A percentile compares a stretch with the other conserved stretches of the same genome.
phyloP scores from a whole-genome alignment of 2,329 filamentous ascomycete genomes.

The Cytospora paraplurivora region DNA sequence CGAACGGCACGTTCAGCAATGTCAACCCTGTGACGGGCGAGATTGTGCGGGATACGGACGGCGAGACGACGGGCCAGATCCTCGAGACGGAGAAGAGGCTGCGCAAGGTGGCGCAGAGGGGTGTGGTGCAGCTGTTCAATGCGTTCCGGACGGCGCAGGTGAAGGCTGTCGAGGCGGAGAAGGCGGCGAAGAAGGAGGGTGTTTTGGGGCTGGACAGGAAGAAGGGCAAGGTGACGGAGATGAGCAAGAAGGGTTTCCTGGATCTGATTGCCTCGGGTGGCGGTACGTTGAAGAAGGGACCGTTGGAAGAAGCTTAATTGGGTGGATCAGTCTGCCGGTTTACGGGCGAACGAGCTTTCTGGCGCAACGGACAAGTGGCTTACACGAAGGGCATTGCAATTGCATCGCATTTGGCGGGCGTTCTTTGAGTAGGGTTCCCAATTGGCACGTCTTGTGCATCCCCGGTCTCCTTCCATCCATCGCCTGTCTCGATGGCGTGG shows the following conservation, averaged over 20 bases:
- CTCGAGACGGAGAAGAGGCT: conserved; percentile 76
- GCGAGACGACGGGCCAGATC: conserved; percentile 55
- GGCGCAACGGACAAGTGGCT: background rate
- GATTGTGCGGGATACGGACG: conserved; percentile 40
- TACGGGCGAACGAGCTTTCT: background rate
- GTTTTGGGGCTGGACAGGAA: conserved; percentile 77
- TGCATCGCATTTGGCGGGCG: conserved; percentile 14
- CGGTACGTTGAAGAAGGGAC: conserved; percentile 60
- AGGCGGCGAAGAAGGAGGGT: conserved; percentile 68
- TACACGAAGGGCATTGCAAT: background rate
- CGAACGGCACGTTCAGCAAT: conserved; percentile 39
- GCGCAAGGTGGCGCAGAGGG: conserved; percentile 85
- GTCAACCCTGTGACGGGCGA: conserved; percentile 52
- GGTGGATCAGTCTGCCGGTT: background rate
- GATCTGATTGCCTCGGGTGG: conserved; percentile 77
- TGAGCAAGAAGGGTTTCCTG: conserved; percentile 95
- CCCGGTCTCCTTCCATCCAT: background rate
- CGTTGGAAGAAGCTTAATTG: conserved; percentile 57
- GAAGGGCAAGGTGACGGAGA: conserved; percentile 88
- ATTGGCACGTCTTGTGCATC: conserved; percentile 17
- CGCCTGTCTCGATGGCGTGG: conserved; percentile 5
- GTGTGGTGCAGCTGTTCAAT: conserved; percentile 96
- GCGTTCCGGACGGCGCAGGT: conserved; percentile 92
- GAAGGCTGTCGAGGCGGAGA: conserved; percentile 77
- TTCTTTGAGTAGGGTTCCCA: conserved; percentile 25